Conservation (phyloP, 2,329 filamentous ascomycete genomes). For the Sclerotinia nivalis region DNA sequence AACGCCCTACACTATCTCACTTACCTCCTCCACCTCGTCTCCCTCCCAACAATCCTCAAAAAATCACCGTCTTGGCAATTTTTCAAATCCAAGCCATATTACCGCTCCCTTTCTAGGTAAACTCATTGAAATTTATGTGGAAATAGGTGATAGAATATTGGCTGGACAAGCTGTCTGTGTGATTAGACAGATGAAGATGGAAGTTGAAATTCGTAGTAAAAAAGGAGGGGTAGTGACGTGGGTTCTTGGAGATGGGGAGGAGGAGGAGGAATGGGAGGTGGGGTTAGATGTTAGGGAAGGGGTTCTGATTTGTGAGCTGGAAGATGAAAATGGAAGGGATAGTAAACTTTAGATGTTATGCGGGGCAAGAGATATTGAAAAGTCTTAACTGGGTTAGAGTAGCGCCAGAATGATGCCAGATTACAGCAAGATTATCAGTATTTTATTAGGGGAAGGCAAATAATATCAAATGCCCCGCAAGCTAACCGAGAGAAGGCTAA, state of each 20-base stretch:
- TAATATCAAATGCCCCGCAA: too few species aligned
- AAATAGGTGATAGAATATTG: background rate
- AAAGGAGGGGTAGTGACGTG: background rate
- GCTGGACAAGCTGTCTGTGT: background rate
- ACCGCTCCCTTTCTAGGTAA: conserved; percentile 8
- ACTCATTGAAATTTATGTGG: background rate
- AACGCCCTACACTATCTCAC: conserved; percentile 47
- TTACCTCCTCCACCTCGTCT: conserved; percentile 46
- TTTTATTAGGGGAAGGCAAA: too few species aligned
- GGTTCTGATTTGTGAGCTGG: conserved; percentile 1
- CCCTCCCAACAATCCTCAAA: conserved; percentile 42
- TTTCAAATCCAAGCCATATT: background rate
- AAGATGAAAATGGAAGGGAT: background rate
- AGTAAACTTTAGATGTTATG: background rate
- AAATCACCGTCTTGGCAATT: background rate
- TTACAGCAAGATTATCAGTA: too few species aligned
- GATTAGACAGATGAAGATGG: conserved; percentile 17
- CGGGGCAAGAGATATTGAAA: too few species aligned
- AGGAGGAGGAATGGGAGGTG: background rate
- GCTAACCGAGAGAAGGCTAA: too few species aligned
- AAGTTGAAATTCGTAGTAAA: background rate
- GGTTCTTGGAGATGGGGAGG: background rate
- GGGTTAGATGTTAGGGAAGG: background rate
- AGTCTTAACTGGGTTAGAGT: too few species aligned
- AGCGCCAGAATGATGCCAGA: too few species aligned